Base-by-base conservation (phyloP, 2,329 filamentous ascomycete genomes). In the Tolypocladium pustulatum region DNA sequence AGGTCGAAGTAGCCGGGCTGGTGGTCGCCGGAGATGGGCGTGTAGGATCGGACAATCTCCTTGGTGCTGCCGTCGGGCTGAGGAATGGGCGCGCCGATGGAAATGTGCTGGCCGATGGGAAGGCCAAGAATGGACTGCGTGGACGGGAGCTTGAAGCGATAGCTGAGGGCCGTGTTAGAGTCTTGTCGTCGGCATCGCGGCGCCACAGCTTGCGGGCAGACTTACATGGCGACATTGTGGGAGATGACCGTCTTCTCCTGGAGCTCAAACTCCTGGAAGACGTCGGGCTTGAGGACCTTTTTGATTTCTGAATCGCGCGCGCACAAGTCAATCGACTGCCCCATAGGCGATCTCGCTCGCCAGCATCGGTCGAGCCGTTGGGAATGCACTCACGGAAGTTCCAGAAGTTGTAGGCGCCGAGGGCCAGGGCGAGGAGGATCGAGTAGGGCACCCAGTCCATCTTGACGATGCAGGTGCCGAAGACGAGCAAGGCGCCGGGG, bases 81-180 rank as follows among this genome's bases (percentile, higher is more conserved):
- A 51, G 75, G 68, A 61, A 91, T 84, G 59, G 82, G 84, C 58
- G 91, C 93, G 65, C 89, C 90, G 71, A 99, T 91, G 62, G 93
- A 97, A 76, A 99, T 97, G 81, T 99, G 94, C 79, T 99, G 94
- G 71, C 94, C 94, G 78, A 97, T 97, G 65, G 94, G 93, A 51
- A 97, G 89, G 70, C 94, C 94, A 69, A 97, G 90, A 73, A 97
- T 91, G 65, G 89, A 84, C 67, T 80, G 87, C 46, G 86, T 78
- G 56, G 81, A 81, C 59, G 92, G 92, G 46, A 99, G 89, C 64
- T 83, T 82, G 79, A 97, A 97, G 70, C 94, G 91, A 81, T 97
- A 99, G 78, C 88, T 91, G 22, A 49, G 30, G 40, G 36, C 41
- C 46, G n/a, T 30, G 64, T 56, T 36, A 64, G 61, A 2, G 20